Conservation (phyloP, 768 basidiomycete genomes). For the Coprinellus aureogranulatus region DNA sequence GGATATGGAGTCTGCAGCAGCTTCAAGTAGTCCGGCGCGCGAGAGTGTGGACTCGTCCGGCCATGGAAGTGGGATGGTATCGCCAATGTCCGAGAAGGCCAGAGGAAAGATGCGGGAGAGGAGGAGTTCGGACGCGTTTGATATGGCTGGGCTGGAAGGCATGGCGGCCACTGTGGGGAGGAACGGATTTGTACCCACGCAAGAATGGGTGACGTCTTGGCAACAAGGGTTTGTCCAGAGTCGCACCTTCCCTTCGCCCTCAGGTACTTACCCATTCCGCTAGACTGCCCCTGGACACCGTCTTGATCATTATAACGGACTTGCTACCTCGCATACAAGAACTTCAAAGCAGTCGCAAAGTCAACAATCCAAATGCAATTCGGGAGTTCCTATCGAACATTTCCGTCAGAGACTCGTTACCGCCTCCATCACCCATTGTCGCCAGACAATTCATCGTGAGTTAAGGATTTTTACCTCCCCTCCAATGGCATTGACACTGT, state of each 20-base stretch:
- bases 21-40: slow-evolving; percentile 1
- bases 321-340: slow-evolving; percentile 82
- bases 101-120: slow-evolving; percentile 88
- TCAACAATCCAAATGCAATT: slow-evolving; percentile 58
- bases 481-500: background rate
- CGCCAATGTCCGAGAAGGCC: slow-evolving; percentile 73
- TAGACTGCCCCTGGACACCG: slow-evolving; percentile 84
- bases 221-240: slow-evolving; percentile 90
- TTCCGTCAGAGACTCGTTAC: slow-evolving; percentile 70
- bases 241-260: slow-evolving; percentile 5
- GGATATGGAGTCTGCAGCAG: slow-evolving; percentile 5
- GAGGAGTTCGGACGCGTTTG: slow-evolving; percentile 11
- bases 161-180: slow-evolving; percentile 74
- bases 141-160: slow-evolving; percentile 57
- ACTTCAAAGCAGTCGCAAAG: slow-evolving; percentile 59
- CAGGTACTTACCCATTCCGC: background rate
- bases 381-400: slow-evolving; percentile 73
- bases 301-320: slow-evolving; percentile 85
- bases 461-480: slow-evolving; percentile 5
- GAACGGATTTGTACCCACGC: slow-evolving; percentile 92
- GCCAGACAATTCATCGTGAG: slow-evolving; percentile 78
- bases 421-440: slow-evolving; percentile 59
- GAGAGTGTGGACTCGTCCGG: too few relatives aligned
- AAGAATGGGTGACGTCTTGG: slow-evolving; percentile 98
- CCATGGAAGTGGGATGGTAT: slow-evolving; percentile 18